Percentiles rank a stretch among this genome's conserved stretches.
These are phyloP conservation scores for Psidium guajava DNA, from an alignment of 345 rosid species.

Conservation along the genomic window DNA sequence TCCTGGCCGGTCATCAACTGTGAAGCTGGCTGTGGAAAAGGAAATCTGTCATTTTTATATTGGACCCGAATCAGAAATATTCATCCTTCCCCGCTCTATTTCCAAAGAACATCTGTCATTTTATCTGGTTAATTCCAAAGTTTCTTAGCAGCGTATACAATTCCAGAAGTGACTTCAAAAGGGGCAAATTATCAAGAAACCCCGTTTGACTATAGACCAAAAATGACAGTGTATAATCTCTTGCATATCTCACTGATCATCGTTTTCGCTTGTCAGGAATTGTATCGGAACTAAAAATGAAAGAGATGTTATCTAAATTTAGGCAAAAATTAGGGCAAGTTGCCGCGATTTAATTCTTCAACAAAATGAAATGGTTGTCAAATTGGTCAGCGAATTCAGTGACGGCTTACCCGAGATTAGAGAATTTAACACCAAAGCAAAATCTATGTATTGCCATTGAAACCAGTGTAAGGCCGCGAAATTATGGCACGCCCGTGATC, in stretches of 20 bases:
- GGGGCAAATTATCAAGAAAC: background rate
- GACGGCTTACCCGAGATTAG: background rate
- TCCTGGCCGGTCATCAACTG: conserved; percentile 54
- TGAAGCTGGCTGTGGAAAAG: conserved; percentile 41
- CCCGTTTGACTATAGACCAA: background rate
- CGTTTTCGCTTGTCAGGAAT: background rate
- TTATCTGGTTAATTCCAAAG: background rate
- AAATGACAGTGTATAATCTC: background rate
- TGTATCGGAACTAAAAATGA: fast-evolving
- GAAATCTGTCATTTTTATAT: background rate
- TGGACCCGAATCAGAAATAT: background rate
- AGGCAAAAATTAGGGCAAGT: background rate
- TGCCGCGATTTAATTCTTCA: background rate
- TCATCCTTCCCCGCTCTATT: background rate
- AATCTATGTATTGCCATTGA: fast-evolving
- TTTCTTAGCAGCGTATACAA: background rate
- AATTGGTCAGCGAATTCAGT: background rate
- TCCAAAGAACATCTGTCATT: background rate
- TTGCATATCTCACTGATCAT: fast-evolving
- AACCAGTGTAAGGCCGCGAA: background rate
- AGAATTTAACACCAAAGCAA: background rate
- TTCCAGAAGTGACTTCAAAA: background rate
- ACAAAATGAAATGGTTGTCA: background rate
- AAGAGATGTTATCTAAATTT: background rate
- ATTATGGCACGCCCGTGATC: too few relatives aligned